Base-by-base conservation (phyloP, 2,329 filamentous ascomycete species). In the Trichoderma sp. region DNA sequence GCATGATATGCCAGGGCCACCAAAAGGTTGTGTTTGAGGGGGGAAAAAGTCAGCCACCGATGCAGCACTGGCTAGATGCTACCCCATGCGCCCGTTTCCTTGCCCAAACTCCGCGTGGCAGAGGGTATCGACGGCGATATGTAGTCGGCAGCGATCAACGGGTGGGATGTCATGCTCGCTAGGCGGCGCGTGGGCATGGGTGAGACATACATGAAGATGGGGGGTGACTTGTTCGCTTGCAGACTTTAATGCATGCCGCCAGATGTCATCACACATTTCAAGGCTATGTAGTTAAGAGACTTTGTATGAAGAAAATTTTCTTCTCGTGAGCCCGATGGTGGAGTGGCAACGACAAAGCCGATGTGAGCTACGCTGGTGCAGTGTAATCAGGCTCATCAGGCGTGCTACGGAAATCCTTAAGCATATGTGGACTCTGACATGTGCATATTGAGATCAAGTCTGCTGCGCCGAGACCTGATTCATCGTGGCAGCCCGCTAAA, bases 1-100 rank as follows among this genome's bases (percentile, higher is more conserved):
- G 70, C 67, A 70, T 70, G 32, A 67, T 53, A 73, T 66, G 68
- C 71, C 73, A 74, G 73, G 71, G 68, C 67, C 62, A 26, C 26
- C 57, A 57, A 67, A 67, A 36, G 51, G 32, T 32, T 21, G 53
- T 70, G 30, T 60, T 8, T 11, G 30, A 66, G 58, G 61, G 43
- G 34, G 36, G 6, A 24, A 47, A 51, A 30, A 32, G 53, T 18
- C 39, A 39, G 53, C 14, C 56, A 36, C 63, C 32, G 56, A 58
- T 60, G 65, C 53, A 34, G 65, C 36, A 18, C 21, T 62, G 32
- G 65, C 34, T 34, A 47, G 56, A 69, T n/a, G 65, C 65, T 24
- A 60, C 36, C 36, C 36, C 65, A 69, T 32, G 36, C 65, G 53
- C 65, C 65, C 53, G 34, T 69, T 47, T 60, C 60, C 56, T 28